phyloP scores from a whole-genome alignment of 164 flowering plant species.

The Hamamelis virginiana region DNA sequence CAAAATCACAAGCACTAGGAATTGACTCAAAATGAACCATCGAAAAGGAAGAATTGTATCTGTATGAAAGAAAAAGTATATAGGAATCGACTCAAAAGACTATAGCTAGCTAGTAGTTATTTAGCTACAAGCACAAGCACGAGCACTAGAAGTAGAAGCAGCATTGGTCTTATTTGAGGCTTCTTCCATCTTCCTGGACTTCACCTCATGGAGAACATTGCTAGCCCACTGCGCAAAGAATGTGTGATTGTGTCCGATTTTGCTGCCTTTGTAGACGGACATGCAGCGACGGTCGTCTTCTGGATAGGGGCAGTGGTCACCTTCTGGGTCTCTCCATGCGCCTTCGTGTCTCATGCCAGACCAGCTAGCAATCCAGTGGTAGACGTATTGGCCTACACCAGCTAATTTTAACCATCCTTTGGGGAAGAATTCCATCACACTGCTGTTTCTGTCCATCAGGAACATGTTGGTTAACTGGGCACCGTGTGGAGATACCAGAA shows the following conservation, averaged over 20 bases:
- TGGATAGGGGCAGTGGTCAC: slow-evolving; percentile 45
- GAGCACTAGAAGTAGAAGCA: neutral
- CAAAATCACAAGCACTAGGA: too few species aligned
- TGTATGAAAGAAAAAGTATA: too few species aligned
- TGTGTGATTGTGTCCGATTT: slow-evolving; percentile 57
- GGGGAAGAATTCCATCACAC: slow-evolving; percentile 82
- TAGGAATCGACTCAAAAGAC: too few species aligned
- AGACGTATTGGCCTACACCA: slow-evolving; percentile 71
- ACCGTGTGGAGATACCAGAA: slow-evolving; percentile 70
- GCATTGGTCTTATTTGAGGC: neutral
- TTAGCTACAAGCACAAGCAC: slow-evolving; percentile 7
- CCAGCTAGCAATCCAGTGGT: slow-evolving; percentile 57
- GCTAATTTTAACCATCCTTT: slow-evolving; percentile 78
- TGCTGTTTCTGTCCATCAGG: slow-evolving; percentile 63
- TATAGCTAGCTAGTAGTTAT: too few species aligned
- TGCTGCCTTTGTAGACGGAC: slow-evolving; percentile 47
- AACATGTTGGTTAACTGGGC: slow-evolving; percentile 79
- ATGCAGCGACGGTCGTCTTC: slow-evolving; percentile 56
- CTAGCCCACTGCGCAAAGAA: slow-evolving; percentile 56
- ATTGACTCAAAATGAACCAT: too few species aligned
- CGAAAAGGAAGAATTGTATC: too few species aligned
- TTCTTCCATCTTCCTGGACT: slow-evolving; percentile 37
- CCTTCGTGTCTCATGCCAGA: slow-evolving; percentile 74
- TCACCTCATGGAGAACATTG: slow-evolving; percentile 46
- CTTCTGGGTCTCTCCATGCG: slow-evolving; percentile 67